A percentile compares a stretch with the other conserved stretches of the same genome.
Conservation (phyloP, 2,329 filamentous ascomycete species). For the Phialophora verrucosa region DNA sequence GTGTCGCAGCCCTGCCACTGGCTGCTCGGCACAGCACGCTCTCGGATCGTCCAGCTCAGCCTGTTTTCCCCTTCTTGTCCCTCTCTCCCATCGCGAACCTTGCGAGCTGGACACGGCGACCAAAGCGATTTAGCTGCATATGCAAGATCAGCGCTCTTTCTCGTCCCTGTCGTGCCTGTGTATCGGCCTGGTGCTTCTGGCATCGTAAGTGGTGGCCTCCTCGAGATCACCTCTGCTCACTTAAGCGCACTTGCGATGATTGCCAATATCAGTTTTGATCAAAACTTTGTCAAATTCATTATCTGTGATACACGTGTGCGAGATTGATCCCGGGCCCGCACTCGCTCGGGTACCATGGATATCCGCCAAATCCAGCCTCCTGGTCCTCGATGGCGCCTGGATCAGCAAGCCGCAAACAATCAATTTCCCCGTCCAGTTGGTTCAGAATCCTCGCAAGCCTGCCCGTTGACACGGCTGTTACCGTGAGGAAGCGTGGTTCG, state of each 20-base stretch:
- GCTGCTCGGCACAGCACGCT: conserved; percentile 16
- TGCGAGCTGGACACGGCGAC: conserved; percentile 20
- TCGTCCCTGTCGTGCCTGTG: conserved; percentile 6
- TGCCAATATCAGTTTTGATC: conserved; percentile 32
- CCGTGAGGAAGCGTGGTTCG: conserved; percentile 25
- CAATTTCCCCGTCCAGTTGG: conserved; percentile 15
- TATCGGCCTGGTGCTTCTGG: conserved; percentile 21
- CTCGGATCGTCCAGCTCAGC: conserved; percentile 31
- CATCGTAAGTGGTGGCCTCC: conserved; percentile 29
- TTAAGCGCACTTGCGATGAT: conserved; percentile 29
- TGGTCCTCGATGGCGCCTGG: conserved; percentile 22
- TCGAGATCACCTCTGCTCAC: conserved; percentile 30
- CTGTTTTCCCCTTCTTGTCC: conserved; percentile 23
- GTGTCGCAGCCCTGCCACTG: conserved; percentile 20
- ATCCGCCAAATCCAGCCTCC: conserved; percentile 15
- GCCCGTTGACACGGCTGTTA: conserved; percentile 29
- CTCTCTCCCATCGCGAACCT: conserved; percentile 4
- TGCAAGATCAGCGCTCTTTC: conserved; percentile 32
- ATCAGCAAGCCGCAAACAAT: conserved; percentile 24
- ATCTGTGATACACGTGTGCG: conserved; percentile 5
- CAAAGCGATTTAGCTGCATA: conserved; percentile 34
- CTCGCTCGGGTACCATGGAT: conserved; percentile 10
- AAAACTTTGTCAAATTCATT: conserved; percentile 26
- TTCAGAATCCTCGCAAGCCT: conserved; percentile 13
- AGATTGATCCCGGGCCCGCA: conserved; percentile 22